Evolutionary conservation across 306 rosid species (phyloP).

Genomic region (barrel medic (Medicago truncatula)): DNA sequence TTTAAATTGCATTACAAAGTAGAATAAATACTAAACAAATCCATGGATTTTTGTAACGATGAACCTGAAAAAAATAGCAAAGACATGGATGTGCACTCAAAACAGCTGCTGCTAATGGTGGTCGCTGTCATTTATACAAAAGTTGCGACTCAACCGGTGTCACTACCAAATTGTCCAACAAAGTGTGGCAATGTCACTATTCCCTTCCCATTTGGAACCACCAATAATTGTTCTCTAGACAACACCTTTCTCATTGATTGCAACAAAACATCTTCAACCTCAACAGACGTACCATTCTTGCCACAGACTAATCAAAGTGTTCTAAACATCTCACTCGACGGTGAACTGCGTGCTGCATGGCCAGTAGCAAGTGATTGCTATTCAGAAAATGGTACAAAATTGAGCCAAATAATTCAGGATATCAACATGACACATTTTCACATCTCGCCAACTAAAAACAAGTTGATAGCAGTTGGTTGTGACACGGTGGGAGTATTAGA

Average conservation of each 20-base stretch:
- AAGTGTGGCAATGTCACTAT: slow-evolving; percentile 2
- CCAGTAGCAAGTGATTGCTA: slow-evolving; percentile 21
- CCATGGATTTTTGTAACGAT: not conserved
- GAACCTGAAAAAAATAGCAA: not conserved
- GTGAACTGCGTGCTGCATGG: slow-evolving; percentile 32
- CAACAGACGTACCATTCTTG: not conserved
- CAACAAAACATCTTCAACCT: not conserved
- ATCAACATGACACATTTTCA: not conserved
- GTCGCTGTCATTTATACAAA: not conserved
- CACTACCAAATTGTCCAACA: slow-evolving; percentile 14
- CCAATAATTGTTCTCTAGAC: slow-evolving; percentile 27
- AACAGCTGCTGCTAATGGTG: not conserved
- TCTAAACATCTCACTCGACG: slow-evolving; percentile 31
- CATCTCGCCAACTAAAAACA: slow-evolving; percentile 31
- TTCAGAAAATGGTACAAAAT: fast-evolving
- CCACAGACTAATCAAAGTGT: not conserved
- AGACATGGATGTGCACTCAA: not conserved
- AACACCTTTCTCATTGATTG: slow-evolving; percentile 36
- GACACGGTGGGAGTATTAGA: not conserved
- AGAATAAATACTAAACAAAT: no score
- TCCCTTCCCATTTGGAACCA: slow-evolving; percentile 48
- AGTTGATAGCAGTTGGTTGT: slow-evolving; percentile 10
- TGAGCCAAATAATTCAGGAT: fast-evolving
- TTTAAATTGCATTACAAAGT: not conserved
- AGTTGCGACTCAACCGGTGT: not conserved